Conservation (phyloP, 2,329 filamentous ascomycete species). For the Penicillium sp. region DNA sequence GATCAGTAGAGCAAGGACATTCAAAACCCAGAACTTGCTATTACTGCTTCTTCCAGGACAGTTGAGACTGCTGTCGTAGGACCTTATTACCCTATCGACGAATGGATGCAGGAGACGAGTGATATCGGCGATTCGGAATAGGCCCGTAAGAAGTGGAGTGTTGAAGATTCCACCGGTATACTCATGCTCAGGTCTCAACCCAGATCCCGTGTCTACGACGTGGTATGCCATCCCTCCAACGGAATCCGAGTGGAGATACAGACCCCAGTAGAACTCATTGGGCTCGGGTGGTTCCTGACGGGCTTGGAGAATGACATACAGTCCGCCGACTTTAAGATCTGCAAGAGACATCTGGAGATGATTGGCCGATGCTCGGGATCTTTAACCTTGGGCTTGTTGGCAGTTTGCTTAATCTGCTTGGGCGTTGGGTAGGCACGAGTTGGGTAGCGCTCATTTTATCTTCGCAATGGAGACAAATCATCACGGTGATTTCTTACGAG, state of each 20-base stretch:
- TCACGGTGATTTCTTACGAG: not conserved
- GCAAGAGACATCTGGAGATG: not conserved
- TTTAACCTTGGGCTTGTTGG: not conserved
- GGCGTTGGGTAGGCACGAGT: not conserved
- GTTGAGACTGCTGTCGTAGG: constrained; percentile 22
- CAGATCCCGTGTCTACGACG: constrained; percentile 19
- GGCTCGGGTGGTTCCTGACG: constrained; percentile 24
- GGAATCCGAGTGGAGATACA: constrained; percentile 26
- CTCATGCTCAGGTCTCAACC: constrained; percentile 24
- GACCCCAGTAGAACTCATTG: constrained; percentile 35
- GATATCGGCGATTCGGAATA: constrained; percentile 25
- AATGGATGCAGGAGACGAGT: constrained; percentile 2
- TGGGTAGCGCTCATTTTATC: not conserved
- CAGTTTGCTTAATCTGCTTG: not conserved
- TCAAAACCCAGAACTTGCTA: constrained; percentile 21
- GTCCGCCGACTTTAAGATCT: constrained; percentile 11
- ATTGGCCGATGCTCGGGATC: not conserved
- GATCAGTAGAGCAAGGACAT: constrained; percentile 18
- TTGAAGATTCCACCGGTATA: constrained; percentile 18
- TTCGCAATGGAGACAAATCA: not conserved
- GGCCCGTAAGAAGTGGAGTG: constrained; percentile 25
- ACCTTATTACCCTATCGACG: constrained; percentile 22
- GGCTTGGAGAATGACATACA: constrained; percentile 29
- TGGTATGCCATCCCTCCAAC: constrained; percentile 25
- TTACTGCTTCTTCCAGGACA: constrained; percentile 18